Base-by-base conservation (phyloP, 441 rosid genomes). In the Corymbia calophylla region DNA sequence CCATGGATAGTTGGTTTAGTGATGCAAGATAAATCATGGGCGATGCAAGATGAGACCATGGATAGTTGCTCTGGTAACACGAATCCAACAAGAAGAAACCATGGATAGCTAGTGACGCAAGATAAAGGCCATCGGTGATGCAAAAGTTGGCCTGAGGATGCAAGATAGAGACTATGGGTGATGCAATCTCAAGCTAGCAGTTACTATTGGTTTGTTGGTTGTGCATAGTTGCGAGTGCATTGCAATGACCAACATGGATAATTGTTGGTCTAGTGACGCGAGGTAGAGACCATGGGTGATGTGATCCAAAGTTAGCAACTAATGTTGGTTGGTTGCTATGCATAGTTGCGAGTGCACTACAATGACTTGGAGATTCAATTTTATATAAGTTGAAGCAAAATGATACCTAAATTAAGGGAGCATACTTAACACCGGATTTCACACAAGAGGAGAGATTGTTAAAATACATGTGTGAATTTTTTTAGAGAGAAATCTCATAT, bases 1-100 rank as follows among this genome's bases (percentile, higher is more conserved):
- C 2, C 13, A 23, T 9, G 62, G 6, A 9, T 29, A 56, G 4
- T 56, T 9, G 0, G 0, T 9, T 1, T 23, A 1, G 62, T 56
- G 62, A 56, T 0, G 6, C 62, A 56, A 56, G 62, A 39, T 39
- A 39, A 6, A 39, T 39, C 44, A 39, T 4, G 44, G 44, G 44
- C 6, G 44, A 39, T 39, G 44, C 44, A 39, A 39, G 44, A 39
- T 39, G 44, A 56, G 62, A 56, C 62, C 62, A 23, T 9, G 62
- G 13, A 56, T 1, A 23, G 1, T 56, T 56, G 62, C 62, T 23
- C 12, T 23, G 0, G 13, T 0, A 56, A 56, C 23, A 27, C 13
- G 27, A 56, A 29, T 21, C 62, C 9, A 56, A 56, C 62, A 56
- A 56, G 62, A 56, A 56, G 29, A 23, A 27, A 56, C 13, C 29